These are phyloP conservation scores for Pseudogymnoascus sp. DNA, from an alignment of 2,329 filamentous ascomycete genomes.

Conservation along the genomic window DNA sequence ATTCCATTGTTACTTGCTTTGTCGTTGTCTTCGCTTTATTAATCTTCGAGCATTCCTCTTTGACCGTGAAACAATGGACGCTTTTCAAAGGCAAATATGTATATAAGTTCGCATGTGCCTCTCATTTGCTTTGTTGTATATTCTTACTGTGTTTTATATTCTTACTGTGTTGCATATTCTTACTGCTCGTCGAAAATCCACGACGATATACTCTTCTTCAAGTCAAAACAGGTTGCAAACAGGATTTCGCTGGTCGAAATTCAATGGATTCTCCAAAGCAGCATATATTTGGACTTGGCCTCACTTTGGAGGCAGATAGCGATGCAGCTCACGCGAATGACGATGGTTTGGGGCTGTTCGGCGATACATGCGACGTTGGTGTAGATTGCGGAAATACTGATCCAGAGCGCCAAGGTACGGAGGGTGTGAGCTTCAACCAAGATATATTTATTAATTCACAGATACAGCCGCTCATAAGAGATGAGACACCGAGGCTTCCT, in stretches of 20 bases:
- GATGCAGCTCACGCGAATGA: not conserved
- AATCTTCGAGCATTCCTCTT: not conserved
- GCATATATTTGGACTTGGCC: not conserved
- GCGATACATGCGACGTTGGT: not conserved
- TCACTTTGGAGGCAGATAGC: not conserved
- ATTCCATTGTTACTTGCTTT: conserved; percentile 4
- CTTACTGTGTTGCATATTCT: not conserved
- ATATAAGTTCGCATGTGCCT: not conserved
- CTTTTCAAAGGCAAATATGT: not conserved
- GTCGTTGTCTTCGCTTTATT: not conserved
- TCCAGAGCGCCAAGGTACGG: not conserved
- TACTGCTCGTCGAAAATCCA: not conserved
- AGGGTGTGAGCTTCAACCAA: not conserved
- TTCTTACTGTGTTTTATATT: not conserved
- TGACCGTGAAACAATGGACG: not conserved
- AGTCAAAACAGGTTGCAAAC: not conserved
- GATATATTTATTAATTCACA: not conserved
- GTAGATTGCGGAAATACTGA: not conserved
- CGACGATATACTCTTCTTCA: not conserved
- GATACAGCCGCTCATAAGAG: not conserved
- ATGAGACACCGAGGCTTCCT: not conserved
- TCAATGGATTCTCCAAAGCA: not conserved
- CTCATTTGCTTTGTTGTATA: not conserved
- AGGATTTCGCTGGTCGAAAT: not conserved
- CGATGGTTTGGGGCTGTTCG: not conserved